phyloP scores from a whole-genome alignment of 2,329 filamentous ascomycete genomes.

The Aspergillus quadrilineatus region DNA sequence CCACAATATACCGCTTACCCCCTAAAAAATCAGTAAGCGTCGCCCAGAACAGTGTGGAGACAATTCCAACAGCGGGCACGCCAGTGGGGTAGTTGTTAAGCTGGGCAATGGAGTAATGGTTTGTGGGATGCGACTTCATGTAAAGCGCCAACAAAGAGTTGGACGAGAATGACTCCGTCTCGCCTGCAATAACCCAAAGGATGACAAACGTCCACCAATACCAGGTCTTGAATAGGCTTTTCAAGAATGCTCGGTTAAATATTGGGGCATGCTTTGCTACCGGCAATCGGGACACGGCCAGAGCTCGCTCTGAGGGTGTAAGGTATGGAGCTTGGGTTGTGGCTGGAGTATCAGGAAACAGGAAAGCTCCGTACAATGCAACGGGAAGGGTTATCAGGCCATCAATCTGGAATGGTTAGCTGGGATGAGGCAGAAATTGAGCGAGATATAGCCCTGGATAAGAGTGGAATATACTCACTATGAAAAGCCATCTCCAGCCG shows the following conservation, averaged over 20 bases:
- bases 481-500: conserved; percentile 8
- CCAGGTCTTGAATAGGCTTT: conserved; percentile 34
- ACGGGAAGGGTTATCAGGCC: conserved; percentile 45
- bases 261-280: conserved; percentile 18
- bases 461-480: neutral
- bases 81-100: conserved; percentile 56
- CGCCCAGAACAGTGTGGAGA: conserved; percentile 66
- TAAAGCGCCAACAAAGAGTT: conserved; percentile 59
- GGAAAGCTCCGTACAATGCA: conserved; percentile 45
- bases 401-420: conserved; percentile 26
- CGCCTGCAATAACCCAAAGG: conserved; percentile 61
- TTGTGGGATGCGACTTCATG: conserved; percentile 49
- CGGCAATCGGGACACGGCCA: conserved; percentile 34
- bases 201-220: conserved; percentile 40
- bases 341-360: conserved; percentile 40
- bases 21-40: conserved; percentile 59
- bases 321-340: conserved; percentile 38
- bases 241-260: conserved; percentile 25
- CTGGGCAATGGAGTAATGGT: conserved; percentile 49
- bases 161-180: conserved; percentile 68
- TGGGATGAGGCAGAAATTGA: neutral
- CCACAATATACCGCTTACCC: conserved; percentile 64
- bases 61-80: conserved; percentile 53
- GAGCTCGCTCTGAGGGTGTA: conserved; percentile 27
- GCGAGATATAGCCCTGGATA: too few relatives aligned